These are phyloP conservation scores for Mortierella sp. DNA, from an alignment of 371 early-diverging fungal genomes.

Conservation along the genomic window DNA sequence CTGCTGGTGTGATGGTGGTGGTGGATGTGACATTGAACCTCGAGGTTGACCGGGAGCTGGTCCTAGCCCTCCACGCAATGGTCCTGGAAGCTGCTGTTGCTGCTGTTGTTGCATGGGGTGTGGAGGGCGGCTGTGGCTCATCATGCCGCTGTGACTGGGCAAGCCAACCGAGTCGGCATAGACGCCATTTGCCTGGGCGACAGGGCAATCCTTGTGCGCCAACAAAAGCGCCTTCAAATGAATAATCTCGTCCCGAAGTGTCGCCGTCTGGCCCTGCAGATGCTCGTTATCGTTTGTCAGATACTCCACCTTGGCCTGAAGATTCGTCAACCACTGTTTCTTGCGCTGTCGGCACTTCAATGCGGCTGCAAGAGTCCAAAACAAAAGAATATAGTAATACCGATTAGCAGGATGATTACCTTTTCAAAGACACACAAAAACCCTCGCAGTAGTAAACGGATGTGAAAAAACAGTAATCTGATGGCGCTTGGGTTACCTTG, in stretches of 20 bases:
- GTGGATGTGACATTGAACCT: slow-evolving; percentile 63
- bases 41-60: slow-evolving; percentile 61
- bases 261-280: slow-evolving; percentile 73
- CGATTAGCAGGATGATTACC: background rate
- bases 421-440: too few relatives aligned
- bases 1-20: slow-evolving; percentile 60
- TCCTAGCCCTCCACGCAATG: slow-evolving; percentile 34
- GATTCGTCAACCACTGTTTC: slow-evolving; percentile 85
- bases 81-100: slow-evolving; percentile 31
- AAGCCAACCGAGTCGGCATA: slow-evolving; percentile 39
- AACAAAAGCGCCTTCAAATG: slow-evolving; percentile 80
- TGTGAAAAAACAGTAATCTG: background rate
- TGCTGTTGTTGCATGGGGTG: slow-evolving; percentile 37
- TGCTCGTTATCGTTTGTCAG: slow-evolving; percentile 80
- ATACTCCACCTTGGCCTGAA: slow-evolving; percentile 85
- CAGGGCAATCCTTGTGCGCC: slow-evolving; percentile 84
- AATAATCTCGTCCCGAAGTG: slow-evolving; percentile 80
- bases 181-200: slow-evolving; percentile 78
- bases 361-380: slow-evolving; percentile 69
- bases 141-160: slow-evolving; percentile 25
- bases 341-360: slow-evolving; percentile 93
- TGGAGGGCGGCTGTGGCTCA: slow-evolving; percentile 25
- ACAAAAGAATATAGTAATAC: slow-evolving; percentile 16
- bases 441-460: too few relatives aligned
- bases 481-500: slow-evolving; percentile 66